Percentiles rank a stretch among this genome's conserved stretches.
These are phyloP conservation scores for Physcomitrellopsis africana DNA, from an alignment of 225 moss, liverwort and hornwort species.

Conservation along the genomic window DNA sequence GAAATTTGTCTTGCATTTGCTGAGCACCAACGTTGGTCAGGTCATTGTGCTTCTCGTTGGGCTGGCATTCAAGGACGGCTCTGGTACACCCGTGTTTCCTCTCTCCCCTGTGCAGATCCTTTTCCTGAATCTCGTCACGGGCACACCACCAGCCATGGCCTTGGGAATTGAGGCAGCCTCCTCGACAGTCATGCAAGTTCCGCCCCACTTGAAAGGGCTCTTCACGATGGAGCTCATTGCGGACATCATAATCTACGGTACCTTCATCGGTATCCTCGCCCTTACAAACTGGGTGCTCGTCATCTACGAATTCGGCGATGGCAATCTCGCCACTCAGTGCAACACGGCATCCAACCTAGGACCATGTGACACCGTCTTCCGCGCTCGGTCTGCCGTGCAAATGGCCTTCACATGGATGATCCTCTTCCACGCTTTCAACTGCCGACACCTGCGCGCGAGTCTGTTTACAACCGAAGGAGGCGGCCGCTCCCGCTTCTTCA, in stretches of 20 bases:
- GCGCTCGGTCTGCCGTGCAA: conserved; percentile 50
- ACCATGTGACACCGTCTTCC: conserved; percentile 45
- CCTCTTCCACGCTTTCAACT: conserved; percentile 67
- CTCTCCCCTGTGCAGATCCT: conserved; percentile 60
- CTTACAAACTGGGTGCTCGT: conserved; percentile 47
- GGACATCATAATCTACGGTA: conserved; percentile 41
- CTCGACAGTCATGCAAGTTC: conserved; percentile 46
- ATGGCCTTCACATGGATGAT: conserved; percentile 65
- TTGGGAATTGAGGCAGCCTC: conserved; percentile 51
- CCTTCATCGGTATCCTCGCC: conserved; percentile 29
- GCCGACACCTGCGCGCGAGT: conserved; percentile 47
- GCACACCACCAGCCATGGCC: conserved; percentile 65
- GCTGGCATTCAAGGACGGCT: conserved; percentile 40
- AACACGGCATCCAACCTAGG: conserved; percentile 34
- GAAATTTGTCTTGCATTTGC: conserved; percentile 44
- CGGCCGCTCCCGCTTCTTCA: conserved; percentile 34
- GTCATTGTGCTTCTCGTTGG: conserved; percentile 42
- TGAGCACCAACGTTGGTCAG: conserved; percentile 47
- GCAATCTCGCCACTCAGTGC: conserved; percentile 37
- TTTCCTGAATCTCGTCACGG: conserved; percentile 58
- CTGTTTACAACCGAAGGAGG: conserved; percentile 41
- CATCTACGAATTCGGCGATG: conserved; percentile 43
- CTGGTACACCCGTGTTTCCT: conserved; percentile 45
- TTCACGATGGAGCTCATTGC: conserved; percentile 40
- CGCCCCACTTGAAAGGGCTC: conserved; percentile 45